These are phyloP conservation scores for Hysterangium stoloniferum DNA, from an alignment of 768 basidiomycete genomes.

Conservation along the genomic window DNA sequence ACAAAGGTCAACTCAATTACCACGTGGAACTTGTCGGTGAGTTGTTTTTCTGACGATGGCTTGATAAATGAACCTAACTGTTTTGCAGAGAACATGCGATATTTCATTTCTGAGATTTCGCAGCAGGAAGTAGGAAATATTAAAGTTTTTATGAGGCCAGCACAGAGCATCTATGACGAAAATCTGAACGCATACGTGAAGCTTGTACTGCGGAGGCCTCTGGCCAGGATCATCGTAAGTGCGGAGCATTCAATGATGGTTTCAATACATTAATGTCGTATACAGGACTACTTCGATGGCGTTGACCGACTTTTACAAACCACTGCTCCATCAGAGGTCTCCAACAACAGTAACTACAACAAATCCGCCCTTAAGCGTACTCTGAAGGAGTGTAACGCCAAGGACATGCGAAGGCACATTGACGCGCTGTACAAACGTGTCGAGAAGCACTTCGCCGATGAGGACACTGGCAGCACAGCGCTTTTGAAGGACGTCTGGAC, in stretches of 20 bases:
- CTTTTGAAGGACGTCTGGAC: slow-evolving; percentile 85
- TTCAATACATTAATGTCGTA: not conserved
- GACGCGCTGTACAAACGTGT: slow-evolving; percentile 86
- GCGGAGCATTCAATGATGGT: not conserved
- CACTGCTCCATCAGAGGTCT: slow-evolving; percentile 68
- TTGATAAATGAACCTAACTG: slow-evolving; percentile 1
- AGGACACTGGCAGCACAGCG: slow-evolving; percentile 22
- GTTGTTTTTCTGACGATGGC: slow-evolving; percentile 18
- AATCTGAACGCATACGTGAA: slow-evolving; percentile 82
- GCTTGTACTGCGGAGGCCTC: slow-evolving; percentile 78
- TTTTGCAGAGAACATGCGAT: slow-evolving; percentile 87
- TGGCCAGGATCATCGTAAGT: slow-evolving; percentile 79
- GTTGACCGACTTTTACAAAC: slow-evolving; percentile 81
- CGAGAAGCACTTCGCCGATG: slow-evolving; percentile 90
- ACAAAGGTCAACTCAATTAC: slow-evolving; percentile 94
- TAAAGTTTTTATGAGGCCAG: slow-evolving; percentile 55
- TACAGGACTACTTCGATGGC: slow-evolving; percentile 90
- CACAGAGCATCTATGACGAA: slow-evolving; percentile 82
- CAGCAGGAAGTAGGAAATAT: slow-evolving; percentile 61
- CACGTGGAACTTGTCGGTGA: slow-evolving; percentile 91
- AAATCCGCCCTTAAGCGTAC: slow-evolving; percentile 75
- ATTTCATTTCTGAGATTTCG: slow-evolving; percentile 78
- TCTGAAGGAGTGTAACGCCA: slow-evolving; percentile 75
- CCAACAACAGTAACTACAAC: slow-evolving; percentile 67
- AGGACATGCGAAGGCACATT: slow-evolving; percentile 84